Conservation (phyloP, 352 stramenopile species). For the Pythium aphanidermatum region DNA sequence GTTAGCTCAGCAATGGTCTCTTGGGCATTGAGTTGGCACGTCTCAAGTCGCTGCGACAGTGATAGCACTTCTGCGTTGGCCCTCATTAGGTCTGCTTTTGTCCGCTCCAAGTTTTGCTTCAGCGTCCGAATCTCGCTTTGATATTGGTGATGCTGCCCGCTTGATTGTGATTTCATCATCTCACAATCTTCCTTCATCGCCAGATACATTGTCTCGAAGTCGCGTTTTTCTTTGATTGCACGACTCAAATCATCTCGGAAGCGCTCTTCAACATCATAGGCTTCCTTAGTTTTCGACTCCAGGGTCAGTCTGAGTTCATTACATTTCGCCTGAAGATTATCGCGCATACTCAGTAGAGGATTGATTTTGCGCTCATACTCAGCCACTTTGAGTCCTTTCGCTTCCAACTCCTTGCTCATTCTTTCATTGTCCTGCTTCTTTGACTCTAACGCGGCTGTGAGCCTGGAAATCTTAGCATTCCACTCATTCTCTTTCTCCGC, state of each 20-base stretch:
- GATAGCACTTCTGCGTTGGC: slow-evolving; percentile 35
- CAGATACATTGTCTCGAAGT: slow-evolving; percentile 38
- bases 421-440: slow-evolving; percentile 61
- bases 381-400: slow-evolving; percentile 28
- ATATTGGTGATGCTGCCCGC: slow-evolving; percentile 31
- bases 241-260: slow-evolving; percentile 40
- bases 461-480: slow-evolving; percentile 21
- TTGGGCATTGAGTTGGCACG: slow-evolving; percentile 44
- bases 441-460: slow-evolving; percentile 30
- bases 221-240: slow-evolving; percentile 47
- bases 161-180: slow-evolving; percentile 29
- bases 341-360: slow-evolving; percentile 36
- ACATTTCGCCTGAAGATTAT: slow-evolving; percentile 46
- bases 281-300: slow-evolving; percentile 42
- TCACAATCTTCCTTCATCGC: slow-evolving; percentile 55
- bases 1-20: slow-evolving; percentile 57
- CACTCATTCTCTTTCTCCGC: slow-evolving; percentile 32
- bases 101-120: slow-evolving; percentile 44
- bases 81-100: slow-evolving; percentile 46
- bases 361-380: slow-evolving; percentile 62
- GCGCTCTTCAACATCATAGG: slow-evolving; percentile 43
- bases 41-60: slow-evolving; percentile 45
- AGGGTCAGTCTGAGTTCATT: slow-evolving; percentile 50
- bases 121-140: slow-evolving; percentile 38
- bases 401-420: slow-evolving; percentile 47